A percentile compares a stretch with the other conserved stretches of the same genome.
phyloP scores from a whole-genome alignment of 1,284 basidiomycete species.

The Naganishia liquefaciens region DNA sequence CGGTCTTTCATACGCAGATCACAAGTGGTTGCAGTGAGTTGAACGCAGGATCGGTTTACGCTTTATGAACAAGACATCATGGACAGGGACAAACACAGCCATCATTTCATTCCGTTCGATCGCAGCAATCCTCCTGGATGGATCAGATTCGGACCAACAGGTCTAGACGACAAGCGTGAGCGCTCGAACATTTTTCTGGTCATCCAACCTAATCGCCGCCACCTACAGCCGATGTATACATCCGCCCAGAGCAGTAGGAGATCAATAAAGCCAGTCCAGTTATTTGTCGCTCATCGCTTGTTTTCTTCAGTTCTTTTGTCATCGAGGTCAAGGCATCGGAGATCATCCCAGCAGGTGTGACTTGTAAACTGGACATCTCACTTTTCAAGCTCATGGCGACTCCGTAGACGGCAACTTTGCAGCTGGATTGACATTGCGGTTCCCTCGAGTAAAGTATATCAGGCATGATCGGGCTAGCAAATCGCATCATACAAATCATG shows the following conservation, averaged over 20 bases:
- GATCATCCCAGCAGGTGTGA: constrained; percentile 67
- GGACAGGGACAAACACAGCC: constrained; percentile 46
- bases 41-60: too few relatives aligned
- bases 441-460: constrained; percentile 78
- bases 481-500: constrained; percentile 35
- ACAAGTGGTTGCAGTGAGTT: constrained; percentile 64
- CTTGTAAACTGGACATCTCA: neutral
- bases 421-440: constrained; percentile 61
- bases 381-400: neutral
- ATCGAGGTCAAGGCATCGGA: constrained; percentile 88
- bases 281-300: neutral
- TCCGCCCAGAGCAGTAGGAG: constrained; percentile 52
- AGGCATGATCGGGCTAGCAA: constrained; percentile 54
- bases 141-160: constrained; percentile 45
- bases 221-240: constrained; percentile 52
- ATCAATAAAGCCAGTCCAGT: neutral
- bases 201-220: constrained; percentile 16
- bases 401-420: constrained; percentile 10
- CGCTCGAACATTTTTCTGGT: neutral
- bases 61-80: neutral
- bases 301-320: constrained; percentile 57
- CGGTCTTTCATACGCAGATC: constrained; percentile 79
- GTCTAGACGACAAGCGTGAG: constrained; percentile 54
- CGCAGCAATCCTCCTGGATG: constrained; percentile 46
- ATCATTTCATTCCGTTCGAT: constrained; percentile 53